Evolutionary conservation across 306 rosid genomes (phyloP), one percentile per base, ranked within the genome.

Genomic region (Fragaria ananassa): DNA sequence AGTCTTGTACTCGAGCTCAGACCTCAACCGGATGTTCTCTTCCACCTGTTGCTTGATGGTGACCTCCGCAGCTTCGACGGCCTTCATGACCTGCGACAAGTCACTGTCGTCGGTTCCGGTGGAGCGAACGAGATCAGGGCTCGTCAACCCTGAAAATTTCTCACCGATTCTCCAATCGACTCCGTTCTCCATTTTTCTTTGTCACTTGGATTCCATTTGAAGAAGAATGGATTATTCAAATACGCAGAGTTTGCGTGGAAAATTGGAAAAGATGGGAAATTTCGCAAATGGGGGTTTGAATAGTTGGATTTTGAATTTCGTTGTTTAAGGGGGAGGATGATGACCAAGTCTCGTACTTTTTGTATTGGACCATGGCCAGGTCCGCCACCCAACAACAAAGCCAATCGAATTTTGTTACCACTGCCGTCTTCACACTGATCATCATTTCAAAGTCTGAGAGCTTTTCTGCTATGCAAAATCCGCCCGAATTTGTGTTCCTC

Each of bases 51-150:
- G 90, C 83, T 88, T 91, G 78, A 96, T 96, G 71, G 97, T 91
- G 31, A 90, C 91, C 81, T 96, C 98, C 0, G 98, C 99, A 17
- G 92, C 89, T 87, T 96, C 99, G 69, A 96, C 97, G 47, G 98
- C 99, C 72, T 89, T 92, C 88, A 92, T 88, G 18, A 96, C 96
- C 90, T 96, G 96, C 76, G 76, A 80, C 89, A 96, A 84, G 77
- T 73, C 87, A 84, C 71, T 86, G 53, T 88, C 92, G 58, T 85
- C 90, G 75, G 78, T 85, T 79, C 74, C 74, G 54, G 84, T 34
- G 72, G 76, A 66, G 74, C 46, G 60, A 71, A 21, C 44, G 6
- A 80, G 72, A 41, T 81, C 58, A 46, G 78, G 81, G 85, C 15
- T 25, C 35, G 65, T 79, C 90, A 95, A 57, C 27, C 83, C 96